phyloP scores from a whole-genome alignment of 2,329 filamentous ascomycete species.

The Penicillium sp. region DNA sequence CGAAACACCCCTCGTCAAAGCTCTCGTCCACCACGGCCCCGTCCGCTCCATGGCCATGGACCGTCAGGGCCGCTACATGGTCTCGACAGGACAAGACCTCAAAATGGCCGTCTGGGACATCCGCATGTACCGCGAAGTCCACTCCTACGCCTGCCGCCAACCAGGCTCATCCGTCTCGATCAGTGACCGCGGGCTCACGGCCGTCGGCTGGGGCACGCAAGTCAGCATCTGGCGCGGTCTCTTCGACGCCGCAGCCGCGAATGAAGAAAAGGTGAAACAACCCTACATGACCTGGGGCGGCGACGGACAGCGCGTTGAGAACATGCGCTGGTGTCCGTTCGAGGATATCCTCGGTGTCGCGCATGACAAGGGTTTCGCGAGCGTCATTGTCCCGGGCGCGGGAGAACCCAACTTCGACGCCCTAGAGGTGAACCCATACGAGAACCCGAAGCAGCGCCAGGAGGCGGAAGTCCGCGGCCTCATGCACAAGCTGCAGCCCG shows the following conservation, averaged over 20 bases:
- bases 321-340: slow-evolving; percentile 88
- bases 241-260: slow-evolving; percentile 72
- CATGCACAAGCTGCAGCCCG: slow-evolving; percentile 91
- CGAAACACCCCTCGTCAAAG: slow-evolving; percentile 83
- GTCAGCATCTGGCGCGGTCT: slow-evolving; percentile 90
- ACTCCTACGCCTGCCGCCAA: slow-evolving; percentile 81
- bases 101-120: slow-evolving; percentile 97
- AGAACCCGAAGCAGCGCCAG: slow-evolving; percentile 88
- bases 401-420: slow-evolving; percentile 97
- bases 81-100: slow-evolving; percentile 84
- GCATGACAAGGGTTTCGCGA: slow-evolving; percentile 85
- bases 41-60: slow-evolving; percentile 86
- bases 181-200: slow-evolving; percentile 84
- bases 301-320: slow-evolving; percentile 79
- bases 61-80: slow-evolving; percentile 92
- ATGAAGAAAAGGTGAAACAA: slow-evolving; percentile 79
- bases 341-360: slow-evolving; percentile 89
- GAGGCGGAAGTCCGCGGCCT: slow-evolving; percentile 88
- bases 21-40: slow-evolving; percentile 86
- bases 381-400: slow-evolving; percentile 88
- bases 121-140: slow-evolving; percentile 89
- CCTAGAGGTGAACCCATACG: slow-evolving; percentile 92
- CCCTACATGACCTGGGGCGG: slow-evolving; percentile 95
- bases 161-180: slow-evolving; percentile 85
- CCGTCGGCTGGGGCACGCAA: slow-evolving; percentile 88